Evolutionary conservation across 768 basidiomycete species (phyloP), one percentile per base, ranked within the genome.

Genomic region (Punctularia strigosozonata): DNA sequence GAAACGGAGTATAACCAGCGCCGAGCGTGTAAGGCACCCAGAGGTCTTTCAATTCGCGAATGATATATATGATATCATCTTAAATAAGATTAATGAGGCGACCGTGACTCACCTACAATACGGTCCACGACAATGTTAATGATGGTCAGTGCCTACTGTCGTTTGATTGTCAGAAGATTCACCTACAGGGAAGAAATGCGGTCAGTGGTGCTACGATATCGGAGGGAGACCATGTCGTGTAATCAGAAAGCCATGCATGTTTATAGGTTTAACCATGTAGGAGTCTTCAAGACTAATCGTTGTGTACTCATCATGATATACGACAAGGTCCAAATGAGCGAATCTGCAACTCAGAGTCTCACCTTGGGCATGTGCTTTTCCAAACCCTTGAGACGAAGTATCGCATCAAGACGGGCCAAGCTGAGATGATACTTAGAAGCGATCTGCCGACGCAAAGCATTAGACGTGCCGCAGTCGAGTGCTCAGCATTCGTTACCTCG

Each of bases 211-310:
- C 4, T 35, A n/a, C 22, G 50, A 41, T 40, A 50, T 47, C 44
- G 51, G 50, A 42, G 40, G 40, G 38, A 43, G 41, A 43, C 31
- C 32, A 38, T 37, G 18, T 36, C 34, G 39, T 43, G 44, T 42
- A 24, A 25, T 60, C 58, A 61, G 57, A 62, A 59, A 62, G 58
- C 53, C 57, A 64, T 58, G 57, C 57, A 62, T 62, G 56, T 57
- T 48, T 40, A 47, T 39, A 42, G 49, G 55, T 53, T 63, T 75
- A 85, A 86, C 81, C 84, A 85, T 73, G 61, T 56, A 45, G 46
- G 45, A 51, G 80, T 87, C 87, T 87, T 80, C 59, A 88, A 88
- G 86, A 92, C 87, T 91, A 92, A 92, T 91, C 89, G 80, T 69
- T 71, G 60, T 71, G 60, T 59, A 59, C 62, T 73, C 69, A 70